Evolutionary conservation across 352 stramenopile genomes (phyloP), one percentile per base, ranked within the genome.

Genomic region (Hyaloperonospora arabidopsidis): DNA sequence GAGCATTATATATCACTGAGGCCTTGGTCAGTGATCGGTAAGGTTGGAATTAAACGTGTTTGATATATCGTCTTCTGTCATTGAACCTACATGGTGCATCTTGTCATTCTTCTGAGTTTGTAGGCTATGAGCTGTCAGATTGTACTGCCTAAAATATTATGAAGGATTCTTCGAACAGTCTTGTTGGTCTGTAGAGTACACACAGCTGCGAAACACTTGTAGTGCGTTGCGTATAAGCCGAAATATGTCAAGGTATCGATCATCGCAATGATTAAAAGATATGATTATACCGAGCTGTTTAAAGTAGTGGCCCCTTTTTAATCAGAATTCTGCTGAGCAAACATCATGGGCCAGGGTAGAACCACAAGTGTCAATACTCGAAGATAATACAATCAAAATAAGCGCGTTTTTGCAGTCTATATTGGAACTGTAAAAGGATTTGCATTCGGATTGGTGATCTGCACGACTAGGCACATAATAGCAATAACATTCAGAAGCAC

Each of bases 91-190:
- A n/a, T 46, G 58, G 21, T 59, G 58, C 19, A 45, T 32, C 40
- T 61, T 53, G 14, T 71, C 59, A 48, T 70, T 61, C 22, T 70
- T 80, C 14, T 69, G 72, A 28, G 70, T 76, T 35, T 77, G 63
- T 75, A 87, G 89, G 28, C 70, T 80, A 55, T 79, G 62, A 8
- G 75, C 78, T 19, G 81, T 89, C n/a, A 91, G 49, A 3, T 79
- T 88, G 22, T 79, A 89, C 54, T 91, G 78, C 0, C 79, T 73
- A 57, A 91, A 85, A 34, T 89, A 79, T 59, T 91, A 89, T 59
- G 82, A 81, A 1, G 81, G 81, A 40, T 91, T 79, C 19, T 91
- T 79, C 81, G 79, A 91, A 49, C 81, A 91, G 38, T 89, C 75
- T 52, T 91, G 79, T 23, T 70, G 57, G n/a, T 91, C 76, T 19